phyloP scores from a whole-genome alignment of 805 yeast species.

The Pichia californica region DNA sequence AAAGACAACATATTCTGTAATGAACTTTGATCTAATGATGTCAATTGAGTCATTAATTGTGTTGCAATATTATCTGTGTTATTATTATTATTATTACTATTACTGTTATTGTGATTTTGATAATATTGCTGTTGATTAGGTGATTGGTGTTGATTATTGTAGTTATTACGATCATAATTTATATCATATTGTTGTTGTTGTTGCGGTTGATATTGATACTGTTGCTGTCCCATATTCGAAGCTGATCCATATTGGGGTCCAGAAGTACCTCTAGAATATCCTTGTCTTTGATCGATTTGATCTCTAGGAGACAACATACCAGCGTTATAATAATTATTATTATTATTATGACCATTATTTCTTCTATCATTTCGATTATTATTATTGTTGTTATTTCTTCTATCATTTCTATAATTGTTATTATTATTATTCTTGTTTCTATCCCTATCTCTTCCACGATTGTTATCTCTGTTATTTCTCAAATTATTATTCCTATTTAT shows the following conservation, averaged over 20 bases:
- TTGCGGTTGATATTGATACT: background rate
- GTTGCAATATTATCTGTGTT: slow-evolving; percentile 1
- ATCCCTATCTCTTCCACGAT: no score
- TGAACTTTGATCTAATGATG: slow-evolving; percentile 27
- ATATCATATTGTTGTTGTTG: background rate
- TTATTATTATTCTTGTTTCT: slow-evolving; percentile 6
- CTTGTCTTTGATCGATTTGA: no score
- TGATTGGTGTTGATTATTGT: slow-evolving; percentile 1
- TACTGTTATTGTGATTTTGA: slow-evolving; percentile 13
- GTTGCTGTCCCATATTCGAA: no score
- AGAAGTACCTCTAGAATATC: no score
- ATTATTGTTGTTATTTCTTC: slow-evolving; percentile 6
- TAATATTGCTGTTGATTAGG: slow-evolving; percentile 8
- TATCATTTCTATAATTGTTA: slow-evolving; percentile 7
- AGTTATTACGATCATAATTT: no score
- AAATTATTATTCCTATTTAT: background rate
- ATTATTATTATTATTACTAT: background rate
- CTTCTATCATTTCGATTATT: slow-evolving; percentile 1
- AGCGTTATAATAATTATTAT: slow-evolving; percentile 6
- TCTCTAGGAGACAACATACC: no score
- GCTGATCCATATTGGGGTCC: no score
- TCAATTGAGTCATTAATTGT: slow-evolving; percentile 17
- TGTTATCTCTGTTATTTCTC: slow-evolving; percentile 6
- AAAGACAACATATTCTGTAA: slow-evolving; percentile 28
- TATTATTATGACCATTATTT: slow-evolving; percentile 2